Evolutionary conservation across 331 rosid genomes (phyloP).

Genomic region (Quercus tomentella): DNA sequence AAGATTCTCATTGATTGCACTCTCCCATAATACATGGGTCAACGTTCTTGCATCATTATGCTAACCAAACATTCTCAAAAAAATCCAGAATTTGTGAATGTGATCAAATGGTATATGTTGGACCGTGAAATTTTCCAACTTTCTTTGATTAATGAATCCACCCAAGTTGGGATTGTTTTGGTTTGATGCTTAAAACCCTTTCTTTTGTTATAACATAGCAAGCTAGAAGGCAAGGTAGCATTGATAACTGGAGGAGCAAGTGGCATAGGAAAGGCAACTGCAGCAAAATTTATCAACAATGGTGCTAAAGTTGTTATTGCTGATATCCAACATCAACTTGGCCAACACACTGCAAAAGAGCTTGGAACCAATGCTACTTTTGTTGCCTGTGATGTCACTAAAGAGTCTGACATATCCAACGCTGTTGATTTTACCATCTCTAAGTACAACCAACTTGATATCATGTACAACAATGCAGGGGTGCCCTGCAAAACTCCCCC

Average conservation of each 20-base stretch:
- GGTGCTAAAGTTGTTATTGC: slow-evolving; percentile 90
- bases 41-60: neutral
- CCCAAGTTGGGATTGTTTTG: neutral
- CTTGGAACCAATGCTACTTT: slow-evolving; percentile 68
- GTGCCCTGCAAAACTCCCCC: slow-evolving; percentile 67
- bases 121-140: neutral
- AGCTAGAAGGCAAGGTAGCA: slow-evolving; percentile 81
- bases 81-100: neutral
- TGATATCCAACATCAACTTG: slow-evolving; percentile 61
- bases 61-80: neutral
- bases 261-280: slow-evolving; percentile 86
- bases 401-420: slow-evolving; percentile 63
- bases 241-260: slow-evolving; percentile 89
- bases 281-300: slow-evolving; percentile 58
- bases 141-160: neutral
- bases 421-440: slow-evolving; percentile 71
- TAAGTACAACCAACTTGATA: slow-evolving; percentile 60
- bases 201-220: slow-evolving; percentile 29
- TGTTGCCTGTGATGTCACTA: slow-evolving; percentile 64
- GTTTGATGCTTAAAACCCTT: neutral
- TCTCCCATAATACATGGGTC: too few relatives aligned
- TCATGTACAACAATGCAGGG: slow-evolving; percentile 86
- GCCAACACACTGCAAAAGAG: slow-evolving; percentile 55
- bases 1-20: too few relatives aligned
- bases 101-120: neutral